Evolutionary conservation across 139 green algal genomes (phyloP).

Genomic region (Chlamydomonas asymmetrica): DNA sequence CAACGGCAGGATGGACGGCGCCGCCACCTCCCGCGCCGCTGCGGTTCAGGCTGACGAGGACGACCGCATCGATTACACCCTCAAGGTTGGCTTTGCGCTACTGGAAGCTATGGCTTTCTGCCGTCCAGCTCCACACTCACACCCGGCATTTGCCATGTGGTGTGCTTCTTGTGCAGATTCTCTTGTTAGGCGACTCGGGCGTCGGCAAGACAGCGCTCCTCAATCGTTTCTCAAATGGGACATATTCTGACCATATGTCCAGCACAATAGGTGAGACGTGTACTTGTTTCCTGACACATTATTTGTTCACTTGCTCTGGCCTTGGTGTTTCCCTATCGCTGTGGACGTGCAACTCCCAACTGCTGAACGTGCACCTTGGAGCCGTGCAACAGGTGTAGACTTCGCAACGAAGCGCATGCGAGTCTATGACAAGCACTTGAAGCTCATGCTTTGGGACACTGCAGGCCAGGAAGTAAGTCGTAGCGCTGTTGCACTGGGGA

Average conservation of each 20-base stretch:
- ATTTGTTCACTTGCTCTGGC: not conserved
- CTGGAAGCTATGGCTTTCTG: not conserved
- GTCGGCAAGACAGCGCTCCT: slow-evolving; percentile 44
- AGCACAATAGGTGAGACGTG: slow-evolving; percentile 34
- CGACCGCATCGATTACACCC: not conserved
- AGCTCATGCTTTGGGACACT: slow-evolving; percentile 94
- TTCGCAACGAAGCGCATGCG: slow-evolving; percentile 87
- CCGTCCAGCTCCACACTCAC: not conserved
- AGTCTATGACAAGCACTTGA: slow-evolving; percentile 73
- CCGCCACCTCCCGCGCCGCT: no score
- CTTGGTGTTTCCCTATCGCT: not conserved
- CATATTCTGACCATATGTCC: slow-evolving; percentile 28
- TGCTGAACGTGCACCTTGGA: not conserved
- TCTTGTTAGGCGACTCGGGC: slow-evolving; percentile 39
- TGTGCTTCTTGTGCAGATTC: slow-evolving; percentile 13
- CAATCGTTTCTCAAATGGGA: slow-evolving; percentile 24
- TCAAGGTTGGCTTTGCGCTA: slow-evolving; percentile 4
- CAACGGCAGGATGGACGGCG: no score
- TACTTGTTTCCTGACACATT: not conserved
- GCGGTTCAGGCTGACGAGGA: no score
- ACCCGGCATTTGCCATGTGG: not conserved
- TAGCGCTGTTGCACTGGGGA: not conserved
- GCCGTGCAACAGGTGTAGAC: slow-evolving; percentile 69
- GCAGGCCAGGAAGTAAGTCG: slow-evolving; percentile 44
- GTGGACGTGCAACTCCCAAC: not conserved